Percentiles rank a stretch among this genome's conserved stretches.
phyloP scores from a whole-genome alignment of 2,329 filamentous ascomycete species.

The Colletotrichum neosansevieriae region DNA sequence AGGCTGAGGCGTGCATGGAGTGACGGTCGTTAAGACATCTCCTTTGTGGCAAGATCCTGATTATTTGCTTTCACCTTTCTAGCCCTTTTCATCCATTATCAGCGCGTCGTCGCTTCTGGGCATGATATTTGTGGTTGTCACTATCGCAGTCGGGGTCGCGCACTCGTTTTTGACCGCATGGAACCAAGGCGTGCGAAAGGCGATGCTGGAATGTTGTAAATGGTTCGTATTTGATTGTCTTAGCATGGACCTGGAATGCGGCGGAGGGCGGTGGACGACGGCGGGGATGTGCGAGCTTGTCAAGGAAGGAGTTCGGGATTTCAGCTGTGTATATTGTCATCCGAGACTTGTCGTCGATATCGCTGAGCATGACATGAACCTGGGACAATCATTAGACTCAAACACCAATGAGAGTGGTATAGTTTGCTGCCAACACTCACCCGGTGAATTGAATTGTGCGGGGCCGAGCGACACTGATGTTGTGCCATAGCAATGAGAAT shows the following conservation, averaged over 20 bases:
- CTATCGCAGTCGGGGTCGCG: background rate
- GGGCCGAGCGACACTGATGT: background rate
- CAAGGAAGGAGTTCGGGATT: slow-evolving; percentile 9
- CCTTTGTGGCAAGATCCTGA: background rate
- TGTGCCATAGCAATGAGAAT: slow-evolving; percentile 7
- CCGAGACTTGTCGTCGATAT: background rate
- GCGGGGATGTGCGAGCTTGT: slow-evolving; percentile 6
- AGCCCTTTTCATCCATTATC: background rate
- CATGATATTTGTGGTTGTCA: background rate
- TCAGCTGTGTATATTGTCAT: background rate
- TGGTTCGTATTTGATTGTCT: background rate
- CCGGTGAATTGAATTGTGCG: background rate
- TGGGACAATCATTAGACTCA: background rate
- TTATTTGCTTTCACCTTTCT: background rate
- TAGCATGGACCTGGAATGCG: slow-evolving; percentile 3
- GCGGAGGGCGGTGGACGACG: background rate
- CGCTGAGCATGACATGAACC: slow-evolving; percentile 5
- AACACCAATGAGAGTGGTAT: background rate
- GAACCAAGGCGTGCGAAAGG: background rate
- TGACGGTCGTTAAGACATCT: background rate
- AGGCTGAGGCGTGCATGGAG: background rate
- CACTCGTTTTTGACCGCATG: background rate
- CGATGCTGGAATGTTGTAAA: slow-evolving; percentile 7
- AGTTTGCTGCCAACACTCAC: background rate
- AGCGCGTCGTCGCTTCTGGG: background rate